Evolutionary conservation across 2,329 filamentous ascomycete genomes (phyloP).

Genomic region (Mycocentrospora acerina): DNA sequence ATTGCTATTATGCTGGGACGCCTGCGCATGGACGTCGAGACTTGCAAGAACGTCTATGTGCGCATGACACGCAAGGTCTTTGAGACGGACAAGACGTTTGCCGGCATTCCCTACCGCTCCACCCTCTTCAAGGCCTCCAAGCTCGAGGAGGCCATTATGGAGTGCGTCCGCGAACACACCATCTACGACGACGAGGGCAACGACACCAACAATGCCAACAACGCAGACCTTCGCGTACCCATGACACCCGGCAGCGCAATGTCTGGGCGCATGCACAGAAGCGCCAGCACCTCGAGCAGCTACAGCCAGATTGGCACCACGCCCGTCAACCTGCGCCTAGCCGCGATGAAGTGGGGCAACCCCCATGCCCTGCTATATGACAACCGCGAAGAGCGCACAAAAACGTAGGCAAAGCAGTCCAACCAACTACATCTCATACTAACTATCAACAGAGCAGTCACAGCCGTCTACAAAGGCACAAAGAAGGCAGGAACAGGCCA

Average conservation of each 20-base stretch:
- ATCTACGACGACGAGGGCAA: slow-evolving; percentile 80
- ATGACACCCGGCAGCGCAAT: slow-evolving; percentile 38
- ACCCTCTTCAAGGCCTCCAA: slow-evolving; percentile 97
- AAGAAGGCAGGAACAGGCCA: slow-evolving; percentile 63
- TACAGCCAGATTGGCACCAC: slow-evolving; percentile 75
- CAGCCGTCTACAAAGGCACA: slow-evolving; percentile 86
- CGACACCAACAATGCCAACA: slow-evolving; percentile 56
- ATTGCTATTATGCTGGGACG: slow-evolving; percentile 97
- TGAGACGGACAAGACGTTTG: slow-evolving; percentile 96
- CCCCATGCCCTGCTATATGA: slow-evolving; percentile 88
- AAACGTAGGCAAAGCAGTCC: slow-evolving; percentile 68
- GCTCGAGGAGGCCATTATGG: slow-evolving; percentile 88
- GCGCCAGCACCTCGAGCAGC: slow-evolving; percentile 77
- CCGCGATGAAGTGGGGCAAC: slow-evolving; percentile 68
- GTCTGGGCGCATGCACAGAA: slow-evolving; percentile 51
- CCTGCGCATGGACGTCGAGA: slow-evolving; percentile 87
- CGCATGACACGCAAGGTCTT: slow-evolving; percentile 93
- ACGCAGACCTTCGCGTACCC: slow-evolving; percentile 46
- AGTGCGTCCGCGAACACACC: slow-evolving; percentile 81
- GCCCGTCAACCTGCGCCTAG: slow-evolving; percentile 54
- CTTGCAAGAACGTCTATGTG: slow-evolving; percentile 96
- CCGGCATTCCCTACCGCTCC: slow-evolving; percentile 89
- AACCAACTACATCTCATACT: slow-evolving; percentile 6
- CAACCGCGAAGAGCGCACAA: slow-evolving; percentile 78
- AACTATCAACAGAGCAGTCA: slow-evolving; percentile 67